Percentiles rank a stretch among this genome's conserved stretches.
Evolutionary conservation across 1,139 yeast species (phyloP).

Genomic region (Debaryomycetaceae sp.): DNA sequence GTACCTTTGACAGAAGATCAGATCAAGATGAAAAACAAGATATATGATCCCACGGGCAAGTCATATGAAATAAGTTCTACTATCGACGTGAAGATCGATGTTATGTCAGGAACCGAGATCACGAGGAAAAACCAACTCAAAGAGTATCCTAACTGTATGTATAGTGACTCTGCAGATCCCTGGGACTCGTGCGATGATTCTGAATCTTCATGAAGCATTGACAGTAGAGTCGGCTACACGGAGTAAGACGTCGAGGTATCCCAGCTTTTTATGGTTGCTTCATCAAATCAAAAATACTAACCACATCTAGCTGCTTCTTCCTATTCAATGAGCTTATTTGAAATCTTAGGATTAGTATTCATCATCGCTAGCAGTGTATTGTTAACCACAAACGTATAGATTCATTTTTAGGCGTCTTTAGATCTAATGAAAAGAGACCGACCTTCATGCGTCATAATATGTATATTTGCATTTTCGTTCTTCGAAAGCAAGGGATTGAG

Average conservation of each 20-base stretch:
- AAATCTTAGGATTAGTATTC: neutral
- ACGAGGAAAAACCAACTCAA: constrained; percentile 5
- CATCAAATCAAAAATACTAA: neutral
- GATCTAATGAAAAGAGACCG: neutral
- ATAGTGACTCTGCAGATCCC: constrained; percentile 10
- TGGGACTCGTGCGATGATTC: constrained; percentile 1
- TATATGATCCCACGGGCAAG: constrained; percentile 37
- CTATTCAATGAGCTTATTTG: constrained; percentile 1
- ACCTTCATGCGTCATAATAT: constrained; percentile 11
- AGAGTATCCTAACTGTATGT: constrained; percentile 15
- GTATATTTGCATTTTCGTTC: constrained; percentile 16
- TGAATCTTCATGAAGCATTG: neutral
- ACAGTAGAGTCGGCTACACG: neutral
- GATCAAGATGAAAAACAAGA: constrained; percentile 30
- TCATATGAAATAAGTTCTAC: constrained; percentile 14
- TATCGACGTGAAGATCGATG: constrained; percentile 20
- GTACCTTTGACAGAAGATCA: constrained; percentile 40
- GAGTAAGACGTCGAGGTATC: neutral
- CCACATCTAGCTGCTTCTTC: neutral
- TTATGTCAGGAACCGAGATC: constrained; percentile 13
- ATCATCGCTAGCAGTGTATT: neutral
- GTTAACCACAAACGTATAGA: neutral
- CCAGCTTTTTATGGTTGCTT: neutral
- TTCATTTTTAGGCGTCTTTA: neutral
- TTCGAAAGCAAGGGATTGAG: constrained; percentile 23